phyloP scores from a whole-genome alignment of 2,329 filamentous ascomycete genomes.

The Fonsecaea multimorphosa region DNA sequence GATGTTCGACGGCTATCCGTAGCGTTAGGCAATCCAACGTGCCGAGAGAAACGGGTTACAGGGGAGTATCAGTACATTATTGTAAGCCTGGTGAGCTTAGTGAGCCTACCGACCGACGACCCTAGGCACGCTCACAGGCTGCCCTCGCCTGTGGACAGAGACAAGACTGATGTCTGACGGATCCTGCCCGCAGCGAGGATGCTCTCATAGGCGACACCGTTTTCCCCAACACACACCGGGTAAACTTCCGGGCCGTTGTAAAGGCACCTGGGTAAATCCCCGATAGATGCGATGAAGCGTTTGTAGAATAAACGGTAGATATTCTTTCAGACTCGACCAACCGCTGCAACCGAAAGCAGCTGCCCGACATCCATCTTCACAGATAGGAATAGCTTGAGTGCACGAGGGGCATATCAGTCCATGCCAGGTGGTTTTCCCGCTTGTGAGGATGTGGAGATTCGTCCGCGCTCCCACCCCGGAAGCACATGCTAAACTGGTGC shows the following conservation, averaged over 20 bases:
- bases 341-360: not conserved
- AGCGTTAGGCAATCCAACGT: not conserved
- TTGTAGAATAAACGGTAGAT: not conserved
- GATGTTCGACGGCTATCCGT: not conserved
- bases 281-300: not conserved
- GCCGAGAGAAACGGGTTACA: not conserved
- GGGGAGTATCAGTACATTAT: too few relatives aligned
- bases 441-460: not conserved
- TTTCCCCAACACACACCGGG: not conserved
- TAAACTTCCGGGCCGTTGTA: not conserved
- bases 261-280: not conserved
- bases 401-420: constrained; percentile 1
- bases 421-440: not conserved
- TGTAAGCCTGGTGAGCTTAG: too few relatives aligned
- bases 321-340: not conserved
- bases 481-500: not conserved
- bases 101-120: not conserved
- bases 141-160: not conserved
- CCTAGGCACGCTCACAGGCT: too few relatives aligned
- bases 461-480: not conserved
- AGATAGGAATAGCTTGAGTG: not conserved
- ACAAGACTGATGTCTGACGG: too few relatives aligned
- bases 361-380: not conserved
- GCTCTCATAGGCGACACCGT: not conserved
- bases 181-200: not conserved